Conservation (phyloP, 169 alveolate species). For the Blepharisma undulans region DNA sequence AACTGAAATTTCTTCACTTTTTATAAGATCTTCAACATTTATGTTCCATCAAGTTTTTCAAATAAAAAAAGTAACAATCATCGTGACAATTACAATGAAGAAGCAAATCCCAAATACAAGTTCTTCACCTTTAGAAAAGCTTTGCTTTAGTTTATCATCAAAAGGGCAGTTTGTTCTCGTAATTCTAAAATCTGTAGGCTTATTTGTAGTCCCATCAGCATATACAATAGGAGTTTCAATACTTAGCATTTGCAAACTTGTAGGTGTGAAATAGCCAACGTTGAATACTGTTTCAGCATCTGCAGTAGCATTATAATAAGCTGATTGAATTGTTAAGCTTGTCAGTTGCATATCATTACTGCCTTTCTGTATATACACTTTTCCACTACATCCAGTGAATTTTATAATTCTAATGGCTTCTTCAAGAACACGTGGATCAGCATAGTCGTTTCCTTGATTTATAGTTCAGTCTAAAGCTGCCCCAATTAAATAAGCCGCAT, state of each 20-base stretch:
- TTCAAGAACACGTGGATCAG: neutral
- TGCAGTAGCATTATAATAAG: neutral
- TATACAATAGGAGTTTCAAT: neutral
- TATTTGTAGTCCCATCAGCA: neutral
- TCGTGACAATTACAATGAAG: neutral
- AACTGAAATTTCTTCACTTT: neutral
- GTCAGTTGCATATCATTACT: constrained; percentile 32
- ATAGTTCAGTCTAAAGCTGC: neutral
- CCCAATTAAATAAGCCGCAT: constrained; percentile 22
- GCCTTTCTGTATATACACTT: neutral
- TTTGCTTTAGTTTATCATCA: neutral
- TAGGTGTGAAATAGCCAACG: neutral
- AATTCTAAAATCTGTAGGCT: neutral
- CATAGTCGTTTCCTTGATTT: neutral
- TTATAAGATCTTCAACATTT: neutral
- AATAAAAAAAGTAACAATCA: neutral
- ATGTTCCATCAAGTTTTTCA: constrained; percentile 6
- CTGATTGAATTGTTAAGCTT: neutral
- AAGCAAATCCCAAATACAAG: neutral
- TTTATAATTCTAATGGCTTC: constrained; percentile 8
- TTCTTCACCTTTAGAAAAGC: neutral
- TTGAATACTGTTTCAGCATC: no score
- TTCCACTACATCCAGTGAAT: constrained; percentile 27
- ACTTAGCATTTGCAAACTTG: neutral
- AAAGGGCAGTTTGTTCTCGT: constrained; percentile 21